Percentiles rank a stretch among this genome's conserved stretches.
phyloP scores from a whole-genome alignment of 768 basidiomycete species.

The Hemileccinum rubropunctum region DNA sequence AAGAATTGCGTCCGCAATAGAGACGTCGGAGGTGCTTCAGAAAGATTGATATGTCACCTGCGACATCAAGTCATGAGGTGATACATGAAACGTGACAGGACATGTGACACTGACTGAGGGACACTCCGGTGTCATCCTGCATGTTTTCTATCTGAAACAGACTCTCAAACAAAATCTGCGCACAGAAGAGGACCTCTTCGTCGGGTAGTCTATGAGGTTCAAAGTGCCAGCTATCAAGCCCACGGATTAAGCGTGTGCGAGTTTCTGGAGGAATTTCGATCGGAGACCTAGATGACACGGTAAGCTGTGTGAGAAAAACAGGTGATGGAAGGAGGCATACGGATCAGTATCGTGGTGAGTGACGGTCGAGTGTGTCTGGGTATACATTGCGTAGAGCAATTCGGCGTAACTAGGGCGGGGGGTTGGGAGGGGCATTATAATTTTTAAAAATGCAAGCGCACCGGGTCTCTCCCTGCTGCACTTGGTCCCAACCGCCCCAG shows the following conservation, averaged over 20 bases:
- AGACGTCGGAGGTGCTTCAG: constrained; percentile 87
- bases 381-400: constrained; percentile 80
- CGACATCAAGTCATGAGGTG: constrained; percentile 15
- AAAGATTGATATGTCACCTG: constrained; percentile 75
- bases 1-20: constrained; percentile 88
- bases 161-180: constrained; percentile 83
- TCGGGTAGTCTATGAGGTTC: constrained; percentile 82
- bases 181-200: constrained; percentile 79
- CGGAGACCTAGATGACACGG: constrained; percentile 40
- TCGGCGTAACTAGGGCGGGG: constrained; percentile 63
- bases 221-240: constrained; percentile 83
- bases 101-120: constrained; percentile 48
- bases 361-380: constrained; percentile 71
- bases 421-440: constrained; percentile 7
- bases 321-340: constrained; percentile 12
- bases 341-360: constrained; percentile 41
- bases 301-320: constrained; percentile 6
- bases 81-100: constrained; percentile 19
- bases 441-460: constrained; percentile 33
- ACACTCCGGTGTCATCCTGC: constrained; percentile 53
- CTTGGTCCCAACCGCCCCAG: constrained; percentile 62
- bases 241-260: constrained; percentile 60
- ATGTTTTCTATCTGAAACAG: constrained; percentile 79
- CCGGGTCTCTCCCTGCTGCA: constrained; percentile 46
- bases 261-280: constrained; percentile 46